Evolutionary conservation across 2,329 filamentous ascomycete species (phyloP), one percentile per base, ranked within the genome.

Genomic region (Amylocarpus encephaloides): DNA sequence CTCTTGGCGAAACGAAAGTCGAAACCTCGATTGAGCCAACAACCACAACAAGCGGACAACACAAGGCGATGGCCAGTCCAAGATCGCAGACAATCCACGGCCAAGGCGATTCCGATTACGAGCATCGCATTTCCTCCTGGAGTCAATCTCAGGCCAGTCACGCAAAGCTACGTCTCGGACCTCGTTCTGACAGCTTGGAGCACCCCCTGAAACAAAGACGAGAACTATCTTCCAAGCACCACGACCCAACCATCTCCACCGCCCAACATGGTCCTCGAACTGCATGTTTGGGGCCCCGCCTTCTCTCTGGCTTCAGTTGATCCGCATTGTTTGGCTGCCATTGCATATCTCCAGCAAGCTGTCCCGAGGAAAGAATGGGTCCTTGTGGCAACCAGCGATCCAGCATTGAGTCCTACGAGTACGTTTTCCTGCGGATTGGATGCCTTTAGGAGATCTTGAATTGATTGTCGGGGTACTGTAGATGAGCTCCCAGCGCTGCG

Each of bases 231-330:
- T 30, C 16, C 19, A 22, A 10, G 22, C 5, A 26, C 22, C 22
- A 26, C 22, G 22, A 26, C 22, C 34, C 34, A 13, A 13, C 15
- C 15, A 39, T n/a, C 39, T 26, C 22, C 47, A 71, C 3, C 34
- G 19, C 11, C n/a, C 46, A 36, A 26, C 47, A 71, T 69, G 67
- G 62, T 80, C 56, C 71, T 89, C 43, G 80, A 92, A 70, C 79
- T 98, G 53, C 86, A 95, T 70, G 79, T 95, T 64, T 95, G 91
- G 85, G 91, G 91, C 44, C 84, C 89, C 48, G 91, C 88, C 36
- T 95, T 95, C 67, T 83, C 83, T 36, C 79, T 96, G 40, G 85
- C 92, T 12, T 97, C 93, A 39, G 86, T 97, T 62, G 91, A 97
- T 64, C 76, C 92, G 41, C 88, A 95, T 73, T 97, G 91, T 66